Conservation (phyloP, 116 monocot genomes). For the Phalaenopsis hybrid region DNA sequence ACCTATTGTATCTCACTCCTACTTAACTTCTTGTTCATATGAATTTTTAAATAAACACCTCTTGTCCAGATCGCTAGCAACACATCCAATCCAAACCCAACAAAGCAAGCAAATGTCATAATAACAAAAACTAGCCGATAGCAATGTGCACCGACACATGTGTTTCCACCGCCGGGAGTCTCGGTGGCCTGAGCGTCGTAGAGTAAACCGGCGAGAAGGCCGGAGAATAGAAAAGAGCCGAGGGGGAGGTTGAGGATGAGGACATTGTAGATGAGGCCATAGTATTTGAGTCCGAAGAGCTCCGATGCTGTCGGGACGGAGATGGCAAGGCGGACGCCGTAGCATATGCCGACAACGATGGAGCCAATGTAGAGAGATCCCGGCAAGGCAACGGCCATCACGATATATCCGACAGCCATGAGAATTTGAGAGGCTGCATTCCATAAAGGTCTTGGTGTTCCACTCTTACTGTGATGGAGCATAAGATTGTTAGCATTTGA, state of each 20-base stretch:
- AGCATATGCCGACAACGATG: constrained; percentile 76
- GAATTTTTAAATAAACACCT: constrained; percentile 56
- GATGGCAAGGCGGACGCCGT: constrained; percentile 78
- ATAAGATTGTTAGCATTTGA: background rate
- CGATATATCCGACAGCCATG: constrained; percentile 68
- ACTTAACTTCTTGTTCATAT: constrained; percentile 34
- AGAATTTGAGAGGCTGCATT: constrained; percentile 82
- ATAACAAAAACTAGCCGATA: constrained; percentile 77
- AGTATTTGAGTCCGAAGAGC: constrained; percentile 86
- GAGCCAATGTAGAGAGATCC: constrained; percentile 92
- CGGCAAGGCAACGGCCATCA: constrained; percentile 72
- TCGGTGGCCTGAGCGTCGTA: constrained; percentile 72
- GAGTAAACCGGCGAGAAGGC: constrained; percentile 80
- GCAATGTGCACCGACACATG: constrained; percentile 79
- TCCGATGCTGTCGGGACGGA: constrained; percentile 83
- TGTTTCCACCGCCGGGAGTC: constrained; percentile 47
- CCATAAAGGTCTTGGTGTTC: constrained; percentile 77
- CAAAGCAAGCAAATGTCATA: constrained; percentile 65
- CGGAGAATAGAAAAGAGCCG: constrained; percentile 97
- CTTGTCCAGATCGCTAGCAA: constrained; percentile 52
- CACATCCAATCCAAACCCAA: constrained; percentile 68
- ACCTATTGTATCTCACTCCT: background rate
- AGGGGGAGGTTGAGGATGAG: constrained; percentile 93
- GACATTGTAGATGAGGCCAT: constrained; percentile 92
- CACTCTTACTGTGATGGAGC: constrained; percentile 37